phyloP scores from a whole-genome alignment of 257 asterid species.

The Solanum clarkiae region DNA sequence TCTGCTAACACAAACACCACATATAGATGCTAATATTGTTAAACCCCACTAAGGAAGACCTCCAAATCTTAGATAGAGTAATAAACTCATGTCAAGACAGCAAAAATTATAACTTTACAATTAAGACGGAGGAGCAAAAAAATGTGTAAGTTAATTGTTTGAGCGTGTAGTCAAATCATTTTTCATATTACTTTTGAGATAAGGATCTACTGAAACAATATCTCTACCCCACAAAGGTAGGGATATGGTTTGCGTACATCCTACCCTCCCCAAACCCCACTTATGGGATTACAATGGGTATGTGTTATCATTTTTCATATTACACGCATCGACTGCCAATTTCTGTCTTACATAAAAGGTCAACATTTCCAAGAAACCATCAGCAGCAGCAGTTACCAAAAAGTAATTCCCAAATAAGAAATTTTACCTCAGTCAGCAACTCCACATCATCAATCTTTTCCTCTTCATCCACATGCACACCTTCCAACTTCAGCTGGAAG shows the following conservation, averaged over 20 bases:
- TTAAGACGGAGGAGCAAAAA: not conserved
- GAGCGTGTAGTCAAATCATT: not conserved
- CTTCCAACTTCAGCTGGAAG: constrained; percentile 62
- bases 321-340: not conserved
- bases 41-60: not conserved
- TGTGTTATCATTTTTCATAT: not conserved
- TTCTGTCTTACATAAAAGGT: not conserved
- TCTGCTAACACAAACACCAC: not conserved
- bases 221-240: not conserved
- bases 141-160: not conserved
- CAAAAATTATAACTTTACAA: not conserved
- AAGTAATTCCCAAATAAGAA: not conserved
- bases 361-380: not conserved
- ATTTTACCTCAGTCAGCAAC: constrained; percentile 71
- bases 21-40: not conserved
- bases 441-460: constrained; percentile 71
- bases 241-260: not conserved
- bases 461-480: constrained; percentile 61
- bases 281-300: not conserved
- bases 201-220: not conserved
- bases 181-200: not conserved
- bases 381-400: not conserved
- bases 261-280: not conserved
- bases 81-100: not conserved
- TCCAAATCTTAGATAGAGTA: not conserved